Percentiles rank a stretch among this genome's conserved stretches.
Conservation (phyloP, 2,329 filamentous ascomycete species). For the Pseudogymnoascus sp. region DNA sequence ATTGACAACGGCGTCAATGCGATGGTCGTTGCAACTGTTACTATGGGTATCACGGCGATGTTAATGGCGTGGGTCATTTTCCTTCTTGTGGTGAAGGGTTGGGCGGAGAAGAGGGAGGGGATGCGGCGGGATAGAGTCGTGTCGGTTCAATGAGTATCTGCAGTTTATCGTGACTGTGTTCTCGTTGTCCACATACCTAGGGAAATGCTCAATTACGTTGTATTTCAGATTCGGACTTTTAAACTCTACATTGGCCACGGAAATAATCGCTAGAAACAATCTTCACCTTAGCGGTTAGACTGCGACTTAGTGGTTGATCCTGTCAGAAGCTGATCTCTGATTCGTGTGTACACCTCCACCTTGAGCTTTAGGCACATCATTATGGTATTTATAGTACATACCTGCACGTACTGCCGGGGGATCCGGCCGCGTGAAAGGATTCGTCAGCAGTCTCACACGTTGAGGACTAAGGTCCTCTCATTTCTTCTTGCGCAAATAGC, state of each 20-base stretch:
- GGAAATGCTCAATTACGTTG: constrained; percentile 13
- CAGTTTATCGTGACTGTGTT: constrained; percentile 13
- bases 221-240: constrained; percentile 13
- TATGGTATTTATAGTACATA: background rate
- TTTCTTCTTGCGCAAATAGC: constrained; percentile 55
- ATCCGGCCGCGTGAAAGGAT: background rate
- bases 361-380: background rate
- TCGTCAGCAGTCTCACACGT: constrained; percentile 40
- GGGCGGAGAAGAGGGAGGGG: constrained; percentile 9
- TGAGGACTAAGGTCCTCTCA: constrained; percentile 56
- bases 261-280: background rate
- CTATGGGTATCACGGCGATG: constrained; percentile 12
- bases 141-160: constrained; percentile 13
- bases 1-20: constrained; percentile 13
- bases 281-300: background rate
- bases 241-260: background rate
- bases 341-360: background rate
- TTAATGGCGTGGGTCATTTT: constrained; percentile 14
- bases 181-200: constrained; percentile 12
- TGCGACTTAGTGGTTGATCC: background rate
- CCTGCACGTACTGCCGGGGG: background rate
- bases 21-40: constrained; percentile 11
- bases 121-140: constrained; percentile 14
- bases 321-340: background rate
- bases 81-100: constrained; percentile 7